Evolutionary conservation across 345 rosid species (phyloP).

Genomic region (Psidium friedrichsthalianum): DNA sequence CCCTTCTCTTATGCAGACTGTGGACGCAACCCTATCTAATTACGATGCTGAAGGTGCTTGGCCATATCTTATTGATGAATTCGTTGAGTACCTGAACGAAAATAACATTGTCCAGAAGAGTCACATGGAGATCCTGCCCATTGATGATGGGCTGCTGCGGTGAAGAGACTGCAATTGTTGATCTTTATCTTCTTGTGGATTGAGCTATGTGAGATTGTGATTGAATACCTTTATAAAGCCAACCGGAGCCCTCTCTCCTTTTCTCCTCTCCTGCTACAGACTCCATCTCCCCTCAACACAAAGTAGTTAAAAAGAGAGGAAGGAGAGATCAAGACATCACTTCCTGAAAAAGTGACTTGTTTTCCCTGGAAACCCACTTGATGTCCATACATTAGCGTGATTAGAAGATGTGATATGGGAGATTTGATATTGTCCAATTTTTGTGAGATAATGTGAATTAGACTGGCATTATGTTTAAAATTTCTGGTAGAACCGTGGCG

Average conservation of each 20-base stretch:
- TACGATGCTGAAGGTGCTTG: constrained; percentile 96
- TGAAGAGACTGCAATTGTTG: background rate
- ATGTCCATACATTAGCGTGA: background rate
- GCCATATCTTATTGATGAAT: constrained; percentile 97
- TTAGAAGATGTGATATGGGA: background rate
- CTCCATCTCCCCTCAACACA: background rate
- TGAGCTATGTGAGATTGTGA: background rate
- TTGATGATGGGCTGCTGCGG: background rate
- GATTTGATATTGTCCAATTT: background rate
- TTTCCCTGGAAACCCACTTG: background rate
- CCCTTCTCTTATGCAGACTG: constrained; percentile 31
- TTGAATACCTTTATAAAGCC: background rate
- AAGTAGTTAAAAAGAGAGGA: background rate
- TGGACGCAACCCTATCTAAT: constrained; percentile 53
- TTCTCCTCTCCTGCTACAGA: background rate
- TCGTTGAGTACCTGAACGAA: constrained; percentile 83
- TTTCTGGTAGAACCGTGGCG: background rate
- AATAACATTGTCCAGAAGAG: constrained; percentile 31
- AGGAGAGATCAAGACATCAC: background rate
- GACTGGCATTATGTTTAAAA: background rate
- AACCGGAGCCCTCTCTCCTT: background rate
- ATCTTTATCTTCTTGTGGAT: background rate
- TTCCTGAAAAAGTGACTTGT: background rate
- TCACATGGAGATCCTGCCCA: background rate
- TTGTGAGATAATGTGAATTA: background rate